phyloP scores from a whole-genome alignment of 169 alveolate species.

The Eimeria praecox region DNA sequence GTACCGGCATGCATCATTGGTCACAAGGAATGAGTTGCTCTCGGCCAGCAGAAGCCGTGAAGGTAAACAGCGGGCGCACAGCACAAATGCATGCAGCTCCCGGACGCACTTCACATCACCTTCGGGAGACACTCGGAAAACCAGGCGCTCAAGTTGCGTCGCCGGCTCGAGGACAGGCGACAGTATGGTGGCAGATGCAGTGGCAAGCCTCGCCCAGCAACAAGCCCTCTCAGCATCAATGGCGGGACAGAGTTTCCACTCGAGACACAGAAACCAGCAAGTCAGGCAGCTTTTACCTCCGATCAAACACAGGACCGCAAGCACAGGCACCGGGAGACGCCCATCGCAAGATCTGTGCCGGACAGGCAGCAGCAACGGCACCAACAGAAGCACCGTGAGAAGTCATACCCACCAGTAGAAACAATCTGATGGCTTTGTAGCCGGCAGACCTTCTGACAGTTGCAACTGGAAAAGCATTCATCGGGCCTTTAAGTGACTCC shows the following conservation, averaged over 20 bases:
- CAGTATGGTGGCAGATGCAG: not conserved
- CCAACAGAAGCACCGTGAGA: conserved; percentile 48
- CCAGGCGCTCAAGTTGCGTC: conserved; percentile 36
- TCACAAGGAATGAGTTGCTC: conserved; percentile 24
- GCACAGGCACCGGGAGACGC: conserved; percentile 52
- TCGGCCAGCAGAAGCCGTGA: conserved; percentile 54
- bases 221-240: not conserved
- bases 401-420: conserved; percentile 62
- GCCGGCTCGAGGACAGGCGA: conserved; percentile 39
- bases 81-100: conserved; percentile 30
- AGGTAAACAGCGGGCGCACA: conserved; percentile 58
- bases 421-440: not conserved
- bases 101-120: conserved; percentile 35
- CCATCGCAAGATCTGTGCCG: conserved; percentile 54
- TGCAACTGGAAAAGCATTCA: not conserved
- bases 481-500: not conserved
- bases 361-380: conserved; percentile 45
- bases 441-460: not conserved
- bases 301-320: conserved; percentile 52
- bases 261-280: conserved; percentile 40
- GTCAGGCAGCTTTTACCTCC: conserved; percentile 33
- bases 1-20: conserved; percentile 37
- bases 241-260: conserved; percentile 5
- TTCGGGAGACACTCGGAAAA: not conserved
- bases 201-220: conserved; percentile 38